Evolutionary conservation across 163 green algal genomes (phyloP), one percentile per base, ranked within the genome.

Genomic region (Prototheca cutis): DNA sequence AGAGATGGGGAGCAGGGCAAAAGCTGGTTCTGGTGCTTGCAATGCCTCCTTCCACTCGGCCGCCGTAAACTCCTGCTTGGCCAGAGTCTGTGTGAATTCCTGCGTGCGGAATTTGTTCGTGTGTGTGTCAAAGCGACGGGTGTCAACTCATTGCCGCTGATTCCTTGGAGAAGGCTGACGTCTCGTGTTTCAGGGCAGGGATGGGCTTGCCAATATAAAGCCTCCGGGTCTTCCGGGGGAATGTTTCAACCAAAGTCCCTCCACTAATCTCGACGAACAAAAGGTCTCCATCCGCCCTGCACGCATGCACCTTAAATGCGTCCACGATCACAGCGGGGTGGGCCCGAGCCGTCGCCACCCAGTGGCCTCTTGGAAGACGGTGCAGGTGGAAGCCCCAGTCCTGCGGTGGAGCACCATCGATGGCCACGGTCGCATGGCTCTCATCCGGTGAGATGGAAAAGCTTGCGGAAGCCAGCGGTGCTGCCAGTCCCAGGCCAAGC

Each of bases 311-410:
- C 59, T 73, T 69, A 25, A 54, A 67, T 3, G 67, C 68, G 48
- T 90, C 82, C 36, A 87, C 70, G 2, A 79, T 68, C 7, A 58
- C 73, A 0, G 62, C 31, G 1, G 69, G 59, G 6, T 79, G 78
- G 0, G 69, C 82, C 1, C 68, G 61, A 1, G 80, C 82, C 21
- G 88, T 76, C 1, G 74, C 72, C 29, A 78, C 79, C 51, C 72
- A 81, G 70, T 90, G 82, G 4, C 65, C 66, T 2, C 53, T 19
- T 1, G 58, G 55, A 21, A 90, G 55, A 47, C 66, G 30, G 25
- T 87, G 72, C 25, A 88, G 30, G 23, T 51, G 13, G 48, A 90
- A 90, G 3, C 53, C 29, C 82, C 82, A 90, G 17, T 63, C 13
- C 40, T 15, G n/a, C 30, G 23, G 23, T 21, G 17, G 5, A 23